Conservation (phyloP, 2,329 filamentous ascomycete species). For the Claviceps arundinis region DNA sequence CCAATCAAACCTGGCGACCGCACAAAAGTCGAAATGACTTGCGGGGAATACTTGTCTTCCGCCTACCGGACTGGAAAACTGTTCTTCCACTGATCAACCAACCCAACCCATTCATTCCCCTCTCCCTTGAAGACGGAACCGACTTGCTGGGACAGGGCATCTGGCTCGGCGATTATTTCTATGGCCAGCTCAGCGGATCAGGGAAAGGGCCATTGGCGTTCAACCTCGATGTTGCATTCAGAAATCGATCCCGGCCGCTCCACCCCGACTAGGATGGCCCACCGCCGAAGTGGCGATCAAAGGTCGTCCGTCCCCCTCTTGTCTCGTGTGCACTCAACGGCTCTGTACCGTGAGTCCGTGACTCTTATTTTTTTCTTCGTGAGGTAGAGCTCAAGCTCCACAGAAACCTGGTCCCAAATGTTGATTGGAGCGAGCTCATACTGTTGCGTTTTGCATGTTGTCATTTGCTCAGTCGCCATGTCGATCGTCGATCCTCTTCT, state of each 20-base stretch:
- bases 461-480: not conserved
- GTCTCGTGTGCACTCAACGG: not conserved
- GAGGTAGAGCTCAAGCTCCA: not conserved
- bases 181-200: not conserved
- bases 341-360: not conserved
- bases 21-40: not conserved
- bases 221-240: conserved; percentile 1
- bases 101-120: not conserved
- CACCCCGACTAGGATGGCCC: conserved; percentile 1
- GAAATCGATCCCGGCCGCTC: not conserved
- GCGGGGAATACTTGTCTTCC: not conserved
- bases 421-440: not conserved
- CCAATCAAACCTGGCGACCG: not conserved
- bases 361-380: not conserved
- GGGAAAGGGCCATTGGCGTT: not conserved
- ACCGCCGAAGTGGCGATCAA: conserved; percentile 2
- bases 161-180: not conserved
- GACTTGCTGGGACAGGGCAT: not conserved
- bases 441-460: not conserved
- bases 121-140: not conserved
- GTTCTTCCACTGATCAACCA: not conserved
- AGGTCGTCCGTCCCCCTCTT: conserved; percentile 1
- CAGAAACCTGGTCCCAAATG: not conserved
- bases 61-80: not conserved
- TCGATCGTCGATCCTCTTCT: too few relatives aligned